Base-by-base conservation (phyloP, 2,329 filamentous ascomycete species). In the Talaromyces sp. region DNA sequence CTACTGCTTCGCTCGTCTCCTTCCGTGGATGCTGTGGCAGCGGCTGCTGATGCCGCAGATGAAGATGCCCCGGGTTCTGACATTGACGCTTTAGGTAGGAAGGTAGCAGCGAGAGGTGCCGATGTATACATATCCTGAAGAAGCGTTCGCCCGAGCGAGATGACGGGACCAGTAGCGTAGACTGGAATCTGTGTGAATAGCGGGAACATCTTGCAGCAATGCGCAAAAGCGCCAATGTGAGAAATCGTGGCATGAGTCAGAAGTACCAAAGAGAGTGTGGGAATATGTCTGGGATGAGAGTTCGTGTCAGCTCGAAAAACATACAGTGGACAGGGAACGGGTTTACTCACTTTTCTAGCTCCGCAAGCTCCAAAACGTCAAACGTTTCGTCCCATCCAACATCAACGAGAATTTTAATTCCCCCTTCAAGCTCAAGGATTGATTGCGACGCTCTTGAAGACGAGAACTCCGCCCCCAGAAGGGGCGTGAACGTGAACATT, bases 351-450 rank as follows among this genome's bases (percentile, higher is more conserved):
- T 91, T 94, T 76, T 97, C 93, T 61, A 99, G 83, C 75, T 94
- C 89, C 66, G 86, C 86, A 54, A 99, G 84, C 78, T 90, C 89
- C 62, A 84, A 83, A 33, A 85, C 84, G 69, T 96, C 89, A 71
- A 99, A 97, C 2, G 84, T 83, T 71, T 96, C 91, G 71, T 97
- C 92, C 94, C 94, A 99, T 60, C 94, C 94, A 45, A 97, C 87
- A 70, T 97, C 93, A 37, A 99, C 85, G 56, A 99, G 82, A 54
- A 99, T 85, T 74, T 97, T 97, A 76, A 99, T 88, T 60, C 93
- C 94, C 63, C 93, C 93, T 77, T 99, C 94, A 57, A 99, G 88
- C 78, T 97, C 93, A 50, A 99, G 80, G 36, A 99, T 84, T n/a
- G 94, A 97, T 73, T 97, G 91, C 63, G 91, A 95, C 43, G 93